phyloP scores from a whole-genome alignment of 192 early-diverging fungal species.

The Diversispora epigaea region DNA sequence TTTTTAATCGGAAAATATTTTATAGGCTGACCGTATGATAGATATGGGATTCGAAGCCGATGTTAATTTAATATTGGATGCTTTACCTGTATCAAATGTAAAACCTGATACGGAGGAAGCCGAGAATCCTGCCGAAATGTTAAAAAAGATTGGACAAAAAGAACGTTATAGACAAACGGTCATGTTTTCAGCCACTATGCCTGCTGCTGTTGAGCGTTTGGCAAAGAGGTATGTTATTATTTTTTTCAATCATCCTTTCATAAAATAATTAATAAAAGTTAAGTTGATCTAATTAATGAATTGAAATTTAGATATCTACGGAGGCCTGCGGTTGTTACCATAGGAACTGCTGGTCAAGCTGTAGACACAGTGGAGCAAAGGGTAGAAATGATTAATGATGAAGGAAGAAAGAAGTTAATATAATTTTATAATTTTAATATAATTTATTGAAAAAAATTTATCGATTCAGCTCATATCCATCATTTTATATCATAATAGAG shows the following conservation, averaged over 20 bases:
- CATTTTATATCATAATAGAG: conserved; percentile 44
- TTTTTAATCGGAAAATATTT: background rate
- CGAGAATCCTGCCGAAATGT: conserved; percentile 54
- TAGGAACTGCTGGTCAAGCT: conserved; percentile 95
- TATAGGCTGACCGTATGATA: conserved; percentile 85
- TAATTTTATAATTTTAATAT: background rate
- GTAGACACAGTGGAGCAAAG: conserved; percentile 95
- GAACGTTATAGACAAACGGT: conserved; percentile 85
- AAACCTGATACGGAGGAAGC: conserved; percentile 81
- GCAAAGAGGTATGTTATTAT: conserved; percentile 65
- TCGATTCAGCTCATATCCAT: conserved; percentile 12
- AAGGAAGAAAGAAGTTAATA: conserved; percentile 76
- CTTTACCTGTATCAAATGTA: conserved; percentile 85
- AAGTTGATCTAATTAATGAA: background rate
- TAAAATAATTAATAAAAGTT: background rate
- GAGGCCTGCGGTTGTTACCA: conserved; percentile 89
- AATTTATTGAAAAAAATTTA: background rate
- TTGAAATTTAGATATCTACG: conserved; percentile 65
- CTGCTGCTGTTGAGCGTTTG: conserved; percentile 87
- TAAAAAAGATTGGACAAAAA: conserved; percentile 36
- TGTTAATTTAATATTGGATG: conserved; percentile 94
- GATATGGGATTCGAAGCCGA: conserved; percentile 94
- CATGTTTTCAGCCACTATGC: conserved; percentile 99
- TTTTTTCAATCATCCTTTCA: background rate
- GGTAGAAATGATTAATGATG: conserved; percentile 87